A percentile compares a stretch with the other conserved stretches of the same genome.
Conservation (phyloP, 352 stramenopile genomes). For the Phytopythium montanum region DNA sequence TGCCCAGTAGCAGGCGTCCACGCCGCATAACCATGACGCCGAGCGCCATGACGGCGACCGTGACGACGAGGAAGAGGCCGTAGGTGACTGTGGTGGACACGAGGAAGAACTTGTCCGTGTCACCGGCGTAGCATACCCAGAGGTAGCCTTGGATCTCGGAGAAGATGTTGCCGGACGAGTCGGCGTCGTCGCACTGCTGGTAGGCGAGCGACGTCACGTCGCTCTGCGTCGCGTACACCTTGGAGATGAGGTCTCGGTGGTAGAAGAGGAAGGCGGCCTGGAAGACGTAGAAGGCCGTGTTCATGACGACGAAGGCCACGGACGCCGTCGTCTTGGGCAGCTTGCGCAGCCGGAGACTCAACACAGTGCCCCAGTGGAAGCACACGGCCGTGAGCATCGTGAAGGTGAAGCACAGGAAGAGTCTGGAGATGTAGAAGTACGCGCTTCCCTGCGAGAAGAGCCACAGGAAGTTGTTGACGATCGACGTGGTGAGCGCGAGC, state of each 20-base stretch:
- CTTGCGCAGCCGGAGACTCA: slow-evolving; percentile 74
- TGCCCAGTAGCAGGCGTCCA: slow-evolving; percentile 69
- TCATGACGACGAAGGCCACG: slow-evolving; percentile 65
- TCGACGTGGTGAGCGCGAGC: slow-evolving; percentile 59
- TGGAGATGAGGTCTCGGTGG: slow-evolving; percentile 60
- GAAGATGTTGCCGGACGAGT: slow-evolving; percentile 65
- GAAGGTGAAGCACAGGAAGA: slow-evolving; percentile 84
- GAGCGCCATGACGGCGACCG: slow-evolving; percentile 74
- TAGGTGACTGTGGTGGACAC: slow-evolving; percentile 78
- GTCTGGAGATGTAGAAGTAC: slow-evolving; percentile 82
- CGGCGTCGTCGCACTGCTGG: slow-evolving; percentile 60
- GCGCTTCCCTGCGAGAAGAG: slow-evolving; percentile 52
- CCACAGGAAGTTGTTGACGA: slow-evolving; percentile 88
- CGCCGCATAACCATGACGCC: slow-evolving; percentile 86
- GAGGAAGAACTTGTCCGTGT: slow-evolving; percentile 76
- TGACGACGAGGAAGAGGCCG: slow-evolving; percentile 73
- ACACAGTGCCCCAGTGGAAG: slow-evolving; percentile 85
- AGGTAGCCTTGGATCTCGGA: slow-evolving; percentile 86
- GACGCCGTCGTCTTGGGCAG: slow-evolving; percentile 64
- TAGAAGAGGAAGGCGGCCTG: slow-evolving; percentile 68
- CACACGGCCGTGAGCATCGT: slow-evolving; percentile 87
- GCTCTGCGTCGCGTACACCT: slow-evolving; percentile 72
- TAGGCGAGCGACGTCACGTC: slow-evolving; percentile 67
- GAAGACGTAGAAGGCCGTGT: slow-evolving; percentile 79
- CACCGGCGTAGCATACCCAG: slow-evolving; percentile 72